Conservation (phyloP, 1,284 basidiomycete species). For the Pseudozyma thailandica region DNA sequence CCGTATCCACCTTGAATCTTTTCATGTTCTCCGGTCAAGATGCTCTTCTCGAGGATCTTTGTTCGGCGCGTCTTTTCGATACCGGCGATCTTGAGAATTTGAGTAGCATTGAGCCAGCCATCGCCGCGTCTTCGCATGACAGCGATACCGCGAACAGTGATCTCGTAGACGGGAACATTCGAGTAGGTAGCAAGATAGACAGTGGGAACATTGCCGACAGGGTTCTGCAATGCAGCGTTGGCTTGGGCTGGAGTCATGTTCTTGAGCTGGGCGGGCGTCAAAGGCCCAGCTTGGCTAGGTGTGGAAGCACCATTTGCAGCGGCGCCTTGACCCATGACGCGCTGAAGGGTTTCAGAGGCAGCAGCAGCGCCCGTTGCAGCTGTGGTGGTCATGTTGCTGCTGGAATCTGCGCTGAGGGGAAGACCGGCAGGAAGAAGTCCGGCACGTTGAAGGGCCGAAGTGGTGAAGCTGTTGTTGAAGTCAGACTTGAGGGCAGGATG, state of each 20-base stretch:
- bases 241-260: constrained; percentile 51
- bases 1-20: constrained; percentile 99
- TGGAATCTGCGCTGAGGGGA: too few species aligned
- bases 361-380: constrained; percentile 28
- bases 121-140: constrained; percentile 96
- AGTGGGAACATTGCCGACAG: constrained; percentile 48
- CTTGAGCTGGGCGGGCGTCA: constrained; percentile 46
- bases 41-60: constrained; percentile 98
- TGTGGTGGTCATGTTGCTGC: constrained; percentile 9
- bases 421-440: constrained; percentile 31
- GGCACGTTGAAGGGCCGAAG: constrained; percentile 40
- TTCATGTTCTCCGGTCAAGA: constrained; percentile 93
- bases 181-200: constrained; percentile 69
- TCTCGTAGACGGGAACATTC: constrained; percentile 70
- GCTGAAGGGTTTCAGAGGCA: constrained; percentile 42
- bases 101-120: constrained; percentile 93
- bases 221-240: constrained; percentile 48
- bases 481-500: constrained; percentile 8
- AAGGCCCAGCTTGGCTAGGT: constrained; percentile 24
- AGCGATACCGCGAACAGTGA: constrained; percentile 87
- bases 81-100: constrained; percentile 98
- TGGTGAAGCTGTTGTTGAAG: constrained; percentile 27
- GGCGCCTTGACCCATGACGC: constrained; percentile 39
- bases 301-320: constrained; percentile 33
- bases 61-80: constrained; percentile 96